Percentiles rank a stretch among this genome's conserved stretches.
Conservation (phyloP, 2,329 filamentous ascomycete species). For the Phaeophleospora eucalypticola region DNA sequence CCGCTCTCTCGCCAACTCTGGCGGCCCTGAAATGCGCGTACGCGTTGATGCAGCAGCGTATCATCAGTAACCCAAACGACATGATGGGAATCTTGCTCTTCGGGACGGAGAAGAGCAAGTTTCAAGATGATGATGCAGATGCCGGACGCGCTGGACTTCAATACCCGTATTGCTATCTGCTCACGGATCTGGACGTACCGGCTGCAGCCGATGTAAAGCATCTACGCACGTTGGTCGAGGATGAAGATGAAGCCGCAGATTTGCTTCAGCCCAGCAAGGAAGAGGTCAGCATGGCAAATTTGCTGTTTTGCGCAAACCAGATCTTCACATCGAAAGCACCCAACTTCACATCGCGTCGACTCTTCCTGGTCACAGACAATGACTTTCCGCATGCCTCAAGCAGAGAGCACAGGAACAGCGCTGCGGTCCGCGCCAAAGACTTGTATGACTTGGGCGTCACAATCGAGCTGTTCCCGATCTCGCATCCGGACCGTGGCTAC, state of each 20-base stretch:
- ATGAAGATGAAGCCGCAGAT: constrained; percentile 66
- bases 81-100: constrained; percentile 96
- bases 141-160: constrained; percentile 52
- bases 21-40: constrained; percentile 93
- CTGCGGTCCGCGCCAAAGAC: constrained; percentile 86
- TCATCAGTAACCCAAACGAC: constrained; percentile 92
- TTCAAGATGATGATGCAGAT: constrained; percentile 62
- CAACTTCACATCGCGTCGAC: constrained; percentile 83
- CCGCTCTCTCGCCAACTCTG: constrained; percentile 66
- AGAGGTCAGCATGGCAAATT: constrained; percentile 74
- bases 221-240: constrained; percentile 70
- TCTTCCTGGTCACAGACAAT: constrained; percentile 96
- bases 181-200: constrained; percentile 83
- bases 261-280: constrained; percentile 67
- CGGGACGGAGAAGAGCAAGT: constrained; percentile 80
- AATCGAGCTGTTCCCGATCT: constrained; percentile 92
- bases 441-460: constrained; percentile 87
- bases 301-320: constrained; percentile 92
- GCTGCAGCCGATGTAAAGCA: constrained; percentile 80
- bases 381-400: constrained; percentile 75
- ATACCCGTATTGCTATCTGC: constrained; percentile 89
- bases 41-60: constrained; percentile 93
- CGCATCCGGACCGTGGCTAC: constrained; percentile 53
- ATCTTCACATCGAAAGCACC: constrained; percentile 93
- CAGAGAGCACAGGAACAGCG: constrained; percentile 68